Evolutionary conservation across 192 early-diverging fungal species (phyloP), one percentile per base, ranked within the genome.

Genomic region (Backusella australiensis): DNA sequence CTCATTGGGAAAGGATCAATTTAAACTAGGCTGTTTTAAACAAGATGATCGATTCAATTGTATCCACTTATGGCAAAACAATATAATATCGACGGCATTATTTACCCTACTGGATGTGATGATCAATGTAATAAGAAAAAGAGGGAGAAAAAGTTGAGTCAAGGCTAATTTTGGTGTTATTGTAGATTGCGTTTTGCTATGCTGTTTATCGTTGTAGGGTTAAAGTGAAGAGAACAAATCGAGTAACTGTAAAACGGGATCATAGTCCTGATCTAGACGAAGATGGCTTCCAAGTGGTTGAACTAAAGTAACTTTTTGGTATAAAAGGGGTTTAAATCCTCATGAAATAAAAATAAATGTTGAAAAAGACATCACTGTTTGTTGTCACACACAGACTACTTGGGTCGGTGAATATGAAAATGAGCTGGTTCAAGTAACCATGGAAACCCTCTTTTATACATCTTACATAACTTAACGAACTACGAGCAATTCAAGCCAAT

Each of bases 171-270:
- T 36, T 67, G 12, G 12, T 32, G 6, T 63, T 63, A 29, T 36
- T 35, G 21, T 69, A 69, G 68, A 35, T 69, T 69, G 68, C 68
- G 3, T 69, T 69, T 69, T 69, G 35, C 3, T 69, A 69, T 36
- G 68, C 38, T 39, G 8, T 69, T 2, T 41, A 69, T 38, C 34
- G 21, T 35, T 69, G 68, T 39, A 41, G 68, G 36, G 68, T 41
- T 36, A 35, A 69, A 36, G 68, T 38, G 11, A 21, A 41, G 29
- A 63, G 21, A 63, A 29, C 56, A 63, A 63, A 63, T 63, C 56
- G 56, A 63, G 56, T 63, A 63, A 63, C 23, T 29, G 11, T 63
- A 63, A 63, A 63, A 63, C 56, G 26, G 26, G 56, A 63, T 63
- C 21, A 63, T 63, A 12, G 56, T 63, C 26, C 56, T 63, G 56